Base-by-base conservation (phyloP, 1,139 yeast species). In the Insectozyma bohioensis region DNA sequence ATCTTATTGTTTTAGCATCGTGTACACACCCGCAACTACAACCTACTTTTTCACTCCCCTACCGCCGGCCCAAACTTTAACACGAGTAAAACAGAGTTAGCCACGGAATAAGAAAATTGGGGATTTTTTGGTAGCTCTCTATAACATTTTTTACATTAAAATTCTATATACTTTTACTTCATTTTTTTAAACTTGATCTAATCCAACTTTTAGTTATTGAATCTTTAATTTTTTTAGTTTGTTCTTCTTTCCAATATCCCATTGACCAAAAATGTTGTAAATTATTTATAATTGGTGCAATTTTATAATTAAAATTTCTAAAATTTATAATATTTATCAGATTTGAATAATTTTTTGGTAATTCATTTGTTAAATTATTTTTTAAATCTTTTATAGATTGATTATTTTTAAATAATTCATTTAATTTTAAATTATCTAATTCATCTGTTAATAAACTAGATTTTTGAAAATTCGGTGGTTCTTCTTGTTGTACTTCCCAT, bases 211-310 rank as follows among this genome's bases (percentile, higher is more conserved):
- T 63, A 1, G 83, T 76, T 28, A 77, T 69, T 14, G 61, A 67
- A 46, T 80, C 84, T 39, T 68, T 74, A 8, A 76, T 36, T 35
- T 67, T 52, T 16, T 57, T 58, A 1, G 78, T 78, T 28, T 73
- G 72, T 6, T 68, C 49, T 3, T 36, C 37, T 3, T 58, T 75
- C 86, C 86, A 80, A 12, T 58, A 47, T 1, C 84, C 85, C 68
- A 80, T 57, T 12, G 82, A 72, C 87, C 87, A 81, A 46, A 81
- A 77, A 52, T 80, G 85, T 37, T 56, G 59, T 11, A 61, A 47
- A 9, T 58, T 58, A 22, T 59, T 54, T 45, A 80, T 72, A 2
- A 54, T 47, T 0, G 85, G 85, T 0, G 84, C 75, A 7, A 61
- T 39, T 7, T 42, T 39, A 6, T 47, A 45, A 34, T 61, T 61